Evolutionary conservation across 106 monocot genomes (phyloP).

Genomic region (Iris macrosiphon): DNA sequence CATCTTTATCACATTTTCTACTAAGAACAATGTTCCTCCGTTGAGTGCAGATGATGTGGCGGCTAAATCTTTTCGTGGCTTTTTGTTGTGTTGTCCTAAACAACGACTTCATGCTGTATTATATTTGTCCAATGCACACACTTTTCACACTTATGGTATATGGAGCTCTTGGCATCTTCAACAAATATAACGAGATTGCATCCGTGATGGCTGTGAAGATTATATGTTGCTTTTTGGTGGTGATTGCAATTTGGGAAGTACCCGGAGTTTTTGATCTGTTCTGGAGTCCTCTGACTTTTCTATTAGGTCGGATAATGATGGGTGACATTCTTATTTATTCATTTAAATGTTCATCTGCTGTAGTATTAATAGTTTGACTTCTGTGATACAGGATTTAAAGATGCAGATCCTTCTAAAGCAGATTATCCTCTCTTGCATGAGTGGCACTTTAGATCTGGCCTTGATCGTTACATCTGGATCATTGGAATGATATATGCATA

Average conservation of each 20-base stretch:
- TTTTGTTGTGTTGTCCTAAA: slow-evolving; percentile 92
- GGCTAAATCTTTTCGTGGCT: slow-evolving; percentile 81
- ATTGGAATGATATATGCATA: slow-evolving; percentile 97
- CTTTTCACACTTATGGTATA: slow-evolving; percentile 98
- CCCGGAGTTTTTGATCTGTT: slow-evolving; percentile 81
- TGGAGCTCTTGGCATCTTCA: slow-evolving; percentile 85
- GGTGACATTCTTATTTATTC: background rate
- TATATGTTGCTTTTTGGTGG: slow-evolving; percentile 57
- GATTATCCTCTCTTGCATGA: slow-evolving; percentile 74
- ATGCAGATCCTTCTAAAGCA: slow-evolving; percentile 75
- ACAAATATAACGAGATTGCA: slow-evolving; percentile 84
- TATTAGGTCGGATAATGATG: slow-evolving; percentile 50
- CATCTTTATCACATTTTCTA: background rate
- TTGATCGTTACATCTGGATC: slow-evolving; percentile 97
- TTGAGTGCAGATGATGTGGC: slow-evolving; percentile 97
- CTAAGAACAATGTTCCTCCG: background rate
- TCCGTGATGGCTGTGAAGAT: slow-evolving; percentile 80
- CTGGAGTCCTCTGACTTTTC: slow-evolving; percentile 80
- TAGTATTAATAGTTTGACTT: too few relatives aligned
- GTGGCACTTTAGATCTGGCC: slow-evolving; percentile 96
- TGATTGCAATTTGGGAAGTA: slow-evolving; percentile 88
- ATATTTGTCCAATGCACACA: slow-evolving; percentile 99
- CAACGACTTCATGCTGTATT: slow-evolving; percentile 96
- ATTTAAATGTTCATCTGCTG: background rate
- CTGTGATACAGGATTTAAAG: slow-evolving; percentile 56